Evolutionary conservation across 176 grass and related monocot genomes (phyloP).

Genomic region (Canna indica): DNA sequence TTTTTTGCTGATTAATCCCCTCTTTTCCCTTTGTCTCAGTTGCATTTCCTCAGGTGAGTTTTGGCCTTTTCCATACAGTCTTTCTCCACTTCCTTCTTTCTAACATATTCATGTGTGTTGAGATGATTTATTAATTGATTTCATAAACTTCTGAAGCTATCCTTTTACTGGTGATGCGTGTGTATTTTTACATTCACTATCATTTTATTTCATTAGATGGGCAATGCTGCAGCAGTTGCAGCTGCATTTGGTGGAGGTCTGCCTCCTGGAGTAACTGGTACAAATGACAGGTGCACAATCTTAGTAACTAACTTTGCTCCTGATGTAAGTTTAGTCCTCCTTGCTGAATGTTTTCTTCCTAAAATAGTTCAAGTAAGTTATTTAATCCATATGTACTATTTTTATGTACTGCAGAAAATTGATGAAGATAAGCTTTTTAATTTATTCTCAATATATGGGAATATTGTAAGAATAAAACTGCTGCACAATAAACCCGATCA

Average conservation of each 20-base stretch:
- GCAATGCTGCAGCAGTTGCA: conserved; percentile 58
- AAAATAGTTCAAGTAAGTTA: background rate
- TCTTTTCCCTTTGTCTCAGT: conserved; percentile 31
- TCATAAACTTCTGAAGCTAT: background rate
- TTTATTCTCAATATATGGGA: conserved; percentile 93
- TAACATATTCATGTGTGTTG: too few relatives aligned
- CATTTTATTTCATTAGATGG: conserved; percentile 43
- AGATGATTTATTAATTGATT: too few relatives aligned
- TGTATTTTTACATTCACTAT: background rate
- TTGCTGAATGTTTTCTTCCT: background rate
- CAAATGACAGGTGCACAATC: conserved; percentile 81
- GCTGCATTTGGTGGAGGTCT: conserved; percentile 74
- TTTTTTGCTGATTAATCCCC: conserved; percentile 5
- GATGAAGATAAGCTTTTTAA: conserved; percentile 96
- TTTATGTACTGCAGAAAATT: conserved; percentile 55
- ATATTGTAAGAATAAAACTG: conserved; percentile 87
- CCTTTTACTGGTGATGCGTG: too few relatives aligned
- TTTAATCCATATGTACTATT: conserved; percentile 13
- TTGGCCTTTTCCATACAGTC: background rate
- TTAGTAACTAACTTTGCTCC: conserved; percentile 93
- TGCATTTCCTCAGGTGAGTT: conserved; percentile 66
- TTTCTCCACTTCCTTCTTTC: background rate
- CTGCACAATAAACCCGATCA: conserved; percentile 89
- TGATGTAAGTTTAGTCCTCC: conserved; percentile 57
- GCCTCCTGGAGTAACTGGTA: conserved; percentile 53